Evolutionary conservation across 129 eudicot genomes (phyloP).

Genomic region (Tagetes patula): DNA sequence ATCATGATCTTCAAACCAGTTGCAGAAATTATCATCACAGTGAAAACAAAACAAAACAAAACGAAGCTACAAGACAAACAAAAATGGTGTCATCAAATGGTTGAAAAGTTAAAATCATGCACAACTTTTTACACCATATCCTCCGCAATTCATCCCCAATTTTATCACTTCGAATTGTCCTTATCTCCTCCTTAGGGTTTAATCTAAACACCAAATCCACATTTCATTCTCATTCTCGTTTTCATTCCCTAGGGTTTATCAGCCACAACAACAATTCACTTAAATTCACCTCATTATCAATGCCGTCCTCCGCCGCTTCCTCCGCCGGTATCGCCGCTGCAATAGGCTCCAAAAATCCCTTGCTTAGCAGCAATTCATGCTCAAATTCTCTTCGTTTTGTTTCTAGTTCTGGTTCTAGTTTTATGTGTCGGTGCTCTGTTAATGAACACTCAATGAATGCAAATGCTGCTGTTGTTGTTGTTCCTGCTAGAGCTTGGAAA

Average conservation of each 20-base stretch:
- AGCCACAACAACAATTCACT: not conserved
- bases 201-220: slow-evolving; percentile 1
- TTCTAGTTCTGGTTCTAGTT: not conserved
- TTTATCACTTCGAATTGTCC: slow-evolving; percentile 24
- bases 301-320: slow-evolving; percentile 32
- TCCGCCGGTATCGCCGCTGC: slow-evolving; percentile 28
- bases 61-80: slow-evolving; percentile 23
- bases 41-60: slow-evolving; percentile 24
- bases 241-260: slow-evolving; percentile 26
- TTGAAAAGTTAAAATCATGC: slow-evolving; percentile 42
- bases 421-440: slow-evolving; percentile 38
- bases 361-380: not conserved
- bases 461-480: not conserved
- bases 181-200: slow-evolving; percentile 53
- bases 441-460: not conserved
- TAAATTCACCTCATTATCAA: not conserved
- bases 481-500: slow-evolving; percentile 40
- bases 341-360: slow-evolving; percentile 17
- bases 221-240: slow-evolving; percentile 9
- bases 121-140: slow-evolving; percentile 47
- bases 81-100: slow-evolving; percentile 37
- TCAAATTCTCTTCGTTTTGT: slow-evolving; percentile 14
- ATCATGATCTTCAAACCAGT: not conserved
- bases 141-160: slow-evolving; percentile 21
- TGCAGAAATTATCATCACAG: slow-evolving; percentile 30